Evolutionary conservation across 1,284 basidiomycete species (phyloP).

Genomic region (Puccinia polysora): DNA sequence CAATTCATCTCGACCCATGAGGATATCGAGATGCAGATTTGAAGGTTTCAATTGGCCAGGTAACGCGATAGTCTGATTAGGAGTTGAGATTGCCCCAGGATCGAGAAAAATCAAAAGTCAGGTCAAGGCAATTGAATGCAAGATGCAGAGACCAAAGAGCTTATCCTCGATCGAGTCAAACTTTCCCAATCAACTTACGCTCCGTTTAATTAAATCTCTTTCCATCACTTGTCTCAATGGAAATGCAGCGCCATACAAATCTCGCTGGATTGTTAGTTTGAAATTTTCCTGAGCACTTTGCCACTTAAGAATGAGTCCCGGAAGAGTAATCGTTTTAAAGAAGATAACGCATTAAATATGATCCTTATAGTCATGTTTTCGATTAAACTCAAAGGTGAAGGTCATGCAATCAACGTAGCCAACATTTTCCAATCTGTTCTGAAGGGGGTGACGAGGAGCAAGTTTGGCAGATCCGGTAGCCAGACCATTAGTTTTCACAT

Average conservation of each 20-base stretch:
- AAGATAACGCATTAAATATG: neutral
- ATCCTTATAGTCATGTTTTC: neutral
- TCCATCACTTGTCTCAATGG: conserved; percentile 35
- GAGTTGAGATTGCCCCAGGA: neutral
- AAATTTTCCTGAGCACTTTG: conserved; percentile 23
- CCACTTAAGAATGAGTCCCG: too few relatives aligned
- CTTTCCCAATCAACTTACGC: neutral
- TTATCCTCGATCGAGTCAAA: neutral
- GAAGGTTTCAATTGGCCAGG: conserved; percentile 18
- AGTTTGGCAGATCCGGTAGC: conserved; percentile 20
- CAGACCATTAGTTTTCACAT: conserved; percentile 16
- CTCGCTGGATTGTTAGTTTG: conserved; percentile 26
- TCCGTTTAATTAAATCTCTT: conserved; percentile 14
- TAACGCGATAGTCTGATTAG: conserved; percentile 5
- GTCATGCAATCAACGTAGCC: neutral
- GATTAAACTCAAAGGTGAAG: neutral
- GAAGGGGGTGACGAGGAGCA: conserved; percentile 20
- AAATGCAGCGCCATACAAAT: conserved; percentile 27
- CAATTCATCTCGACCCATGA: conserved; percentile 28
- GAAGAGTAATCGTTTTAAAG: neutral
- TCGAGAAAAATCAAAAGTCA: too few relatives aligned
- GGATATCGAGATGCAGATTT: conserved; percentile 40
- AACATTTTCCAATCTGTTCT: conserved; percentile 37
- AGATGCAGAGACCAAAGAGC: neutral
- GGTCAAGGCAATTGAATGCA: too few relatives aligned